phyloP scores from a whole-genome alignment of 257 asterid genomes.

The Voacanga thouarsii region DNA sequence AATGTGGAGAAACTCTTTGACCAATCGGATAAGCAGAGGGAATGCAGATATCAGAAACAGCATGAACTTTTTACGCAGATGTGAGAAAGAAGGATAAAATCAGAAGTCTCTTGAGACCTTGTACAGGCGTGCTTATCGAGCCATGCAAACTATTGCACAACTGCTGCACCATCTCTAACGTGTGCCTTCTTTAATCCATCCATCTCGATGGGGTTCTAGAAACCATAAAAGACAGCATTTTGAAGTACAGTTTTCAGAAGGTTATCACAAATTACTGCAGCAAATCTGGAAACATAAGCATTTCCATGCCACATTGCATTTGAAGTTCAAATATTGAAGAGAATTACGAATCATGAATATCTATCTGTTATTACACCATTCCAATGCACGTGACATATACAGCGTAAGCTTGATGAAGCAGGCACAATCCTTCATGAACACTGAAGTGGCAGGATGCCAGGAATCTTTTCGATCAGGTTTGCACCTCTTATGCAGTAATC shows the following conservation, averaged over 20 bases:
- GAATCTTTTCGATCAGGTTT: neutral
- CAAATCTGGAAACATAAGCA: neutral
- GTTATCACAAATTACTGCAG: neutral
- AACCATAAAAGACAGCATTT: constrained; percentile 21
- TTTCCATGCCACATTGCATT: neutral
- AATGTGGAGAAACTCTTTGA: neutral
- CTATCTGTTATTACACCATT: neutral
- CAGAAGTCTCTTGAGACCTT: neutral
- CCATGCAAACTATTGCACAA: constrained; percentile 91
- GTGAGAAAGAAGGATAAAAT: neutral
- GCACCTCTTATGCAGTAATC: neutral
- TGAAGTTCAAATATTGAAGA: neutral
- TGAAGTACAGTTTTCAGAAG: neutral
- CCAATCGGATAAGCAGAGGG: neutral
- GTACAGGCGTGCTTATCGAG: constrained; percentile 71
- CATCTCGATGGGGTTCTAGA: constrained; percentile 86
- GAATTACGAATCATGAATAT: neutral
- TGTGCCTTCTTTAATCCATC: constrained; percentile 93
- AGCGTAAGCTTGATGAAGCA: neutral
- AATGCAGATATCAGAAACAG: neutral
- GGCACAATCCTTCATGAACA: neutral
- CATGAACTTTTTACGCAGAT: neutral
- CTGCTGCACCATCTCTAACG: constrained; percentile 96
- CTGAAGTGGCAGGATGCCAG: neutral
- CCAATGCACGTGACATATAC: neutral